A percentile compares a stretch with the other conserved stretches of the same genome.
Evolutionary conservation across 2,329 filamentous ascomycete species (phyloP).

Genomic region (Ophiostoma sp.): DNA sequence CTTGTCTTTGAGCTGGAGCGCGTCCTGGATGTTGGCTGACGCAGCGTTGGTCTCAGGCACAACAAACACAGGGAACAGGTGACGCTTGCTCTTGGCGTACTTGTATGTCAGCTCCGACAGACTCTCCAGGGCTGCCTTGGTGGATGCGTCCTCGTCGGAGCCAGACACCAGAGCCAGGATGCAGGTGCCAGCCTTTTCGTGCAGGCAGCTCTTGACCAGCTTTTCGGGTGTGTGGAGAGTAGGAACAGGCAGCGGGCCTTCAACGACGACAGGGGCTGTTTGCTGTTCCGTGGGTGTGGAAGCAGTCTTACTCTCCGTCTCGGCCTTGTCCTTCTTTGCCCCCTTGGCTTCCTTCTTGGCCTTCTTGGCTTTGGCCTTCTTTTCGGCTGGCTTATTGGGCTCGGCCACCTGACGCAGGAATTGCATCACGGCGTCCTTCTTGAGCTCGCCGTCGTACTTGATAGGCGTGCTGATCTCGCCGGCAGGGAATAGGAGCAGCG

Average conservation of each 20-base stretch:
- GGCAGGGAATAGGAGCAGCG: constrained; percentile 71
- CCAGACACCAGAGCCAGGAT: constrained; percentile 62
- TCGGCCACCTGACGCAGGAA: constrained; percentile 75
- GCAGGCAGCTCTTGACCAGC: constrained; percentile 67
- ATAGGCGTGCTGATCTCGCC: constrained; percentile 63
- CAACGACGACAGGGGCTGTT: constrained; percentile 43
- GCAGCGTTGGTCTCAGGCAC: constrained; percentile 57
- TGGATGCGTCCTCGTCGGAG: constrained; percentile 35
- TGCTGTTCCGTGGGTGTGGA: constrained; percentile 31
- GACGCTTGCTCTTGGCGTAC: constrained; percentile 58
- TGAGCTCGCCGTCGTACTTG: constrained; percentile 74
- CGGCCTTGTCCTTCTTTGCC: constrained; percentile 33
- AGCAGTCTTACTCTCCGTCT: constrained; percentile 37
- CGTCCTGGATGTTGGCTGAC: constrained; percentile 48
- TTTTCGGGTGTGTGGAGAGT: constrained; percentile 58
- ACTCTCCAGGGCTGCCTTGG: constrained; percentile 53
- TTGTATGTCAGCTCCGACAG: constrained; percentile 73
- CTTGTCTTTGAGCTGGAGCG: constrained; percentile 53
- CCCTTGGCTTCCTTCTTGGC: constrained; percentile 31
- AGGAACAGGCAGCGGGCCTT: constrained; percentile 57
- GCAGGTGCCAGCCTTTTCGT: constrained; percentile 72
- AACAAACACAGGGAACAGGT: constrained; percentile 78
- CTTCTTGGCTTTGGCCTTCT: constrained; percentile 35
- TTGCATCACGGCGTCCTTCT: constrained; percentile 72
- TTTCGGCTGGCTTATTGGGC: constrained; percentile 66